phyloP scores from a whole-genome alignment of 2,329 filamentous ascomycete species.

The Dryadomyces quercus-mongolicae region DNA sequence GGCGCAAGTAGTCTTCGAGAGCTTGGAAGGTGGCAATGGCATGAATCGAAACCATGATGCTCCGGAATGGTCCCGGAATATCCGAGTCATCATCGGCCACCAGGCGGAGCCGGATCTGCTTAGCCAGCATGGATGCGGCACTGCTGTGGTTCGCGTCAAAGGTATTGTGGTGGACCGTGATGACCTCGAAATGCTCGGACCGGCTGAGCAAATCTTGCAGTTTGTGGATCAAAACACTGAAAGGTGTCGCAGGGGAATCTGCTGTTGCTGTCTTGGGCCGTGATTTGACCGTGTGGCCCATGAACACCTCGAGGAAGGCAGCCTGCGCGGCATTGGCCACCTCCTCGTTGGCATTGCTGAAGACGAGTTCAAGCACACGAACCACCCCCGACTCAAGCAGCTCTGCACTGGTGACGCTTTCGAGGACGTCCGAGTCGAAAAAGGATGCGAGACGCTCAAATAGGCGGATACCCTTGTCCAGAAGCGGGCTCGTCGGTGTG shows the following conservation, averaged over 20 bases:
- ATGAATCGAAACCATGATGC: slow-evolving; percentile 97
- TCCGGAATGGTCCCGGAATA: slow-evolving; percentile 76
- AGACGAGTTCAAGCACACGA: slow-evolving; percentile 67
- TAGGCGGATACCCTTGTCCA: slow-evolving; percentile 46
- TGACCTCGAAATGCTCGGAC: slow-evolving; percentile 94
- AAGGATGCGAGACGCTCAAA: slow-evolving; percentile 69
- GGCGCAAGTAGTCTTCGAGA: slow-evolving; percentile 87
- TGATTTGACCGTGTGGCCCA: slow-evolving; percentile 60
- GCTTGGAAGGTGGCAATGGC: slow-evolving; percentile 97
- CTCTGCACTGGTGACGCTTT: slow-evolving; percentile 93
- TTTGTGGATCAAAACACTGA: slow-evolving; percentile 85
- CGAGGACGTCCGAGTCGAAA: slow-evolving; percentile 78
- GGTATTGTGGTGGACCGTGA: slow-evolving; percentile 87
- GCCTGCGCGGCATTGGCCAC: slow-evolving; percentile 58
- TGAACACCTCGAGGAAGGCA: slow-evolving; percentile 84
- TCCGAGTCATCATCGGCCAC: slow-evolving; percentile 83
- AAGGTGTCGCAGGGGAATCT: slow-evolving; percentile 66
- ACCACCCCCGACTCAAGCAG: slow-evolving; percentile 85
- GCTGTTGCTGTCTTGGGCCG: slow-evolving; percentile 51
- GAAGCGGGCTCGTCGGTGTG: slow-evolving; percentile 29
- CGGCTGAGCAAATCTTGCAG: slow-evolving; percentile 91
- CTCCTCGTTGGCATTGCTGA: slow-evolving; percentile 57
- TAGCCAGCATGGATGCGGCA: slow-evolving; percentile 89
- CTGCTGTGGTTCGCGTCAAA: slow-evolving; percentile 85
- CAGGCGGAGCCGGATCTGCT: slow-evolving; percentile 82